These are phyloP conservation scores for Volvox reticuliferus DNA, from an alignment of 139 green algal genomes.

Conservation along the genomic window DNA sequence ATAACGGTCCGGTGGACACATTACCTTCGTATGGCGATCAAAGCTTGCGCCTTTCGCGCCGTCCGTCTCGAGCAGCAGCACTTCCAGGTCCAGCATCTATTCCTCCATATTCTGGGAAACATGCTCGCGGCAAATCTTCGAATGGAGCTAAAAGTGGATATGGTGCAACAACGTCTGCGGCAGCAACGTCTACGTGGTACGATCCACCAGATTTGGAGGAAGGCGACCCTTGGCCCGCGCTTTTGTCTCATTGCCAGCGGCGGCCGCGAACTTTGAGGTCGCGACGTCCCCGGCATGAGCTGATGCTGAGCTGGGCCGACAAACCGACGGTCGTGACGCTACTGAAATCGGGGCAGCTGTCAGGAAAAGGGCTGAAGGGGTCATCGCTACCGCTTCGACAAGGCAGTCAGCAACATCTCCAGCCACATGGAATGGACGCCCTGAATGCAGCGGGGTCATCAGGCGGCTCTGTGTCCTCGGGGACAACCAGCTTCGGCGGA, in stretches of 20 bases:
- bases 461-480: constrained; percentile 12
- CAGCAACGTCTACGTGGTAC: not conserved
- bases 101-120: not conserved
- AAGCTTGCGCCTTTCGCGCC: not conserved
- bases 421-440: not conserved
- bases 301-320: not conserved
- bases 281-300: not conserved
- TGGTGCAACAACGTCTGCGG: not conserved
- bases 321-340: not conserved
- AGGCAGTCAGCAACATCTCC: constrained; percentile 12
- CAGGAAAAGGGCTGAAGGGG: not conserved
- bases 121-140: not conserved
- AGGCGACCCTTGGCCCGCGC: not conserved
- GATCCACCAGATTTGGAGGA: not conserved
- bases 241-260: constrained; percentile 20
- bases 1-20: constrained; percentile 25
- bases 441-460: not conserved
- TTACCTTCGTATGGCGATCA: constrained; percentile 24
- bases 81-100: not conserved
- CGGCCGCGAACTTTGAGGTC: not conserved
- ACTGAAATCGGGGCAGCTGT: not conserved
- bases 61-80: constrained; percentile 17
- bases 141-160: not conserved
- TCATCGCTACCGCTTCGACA: not conserved
- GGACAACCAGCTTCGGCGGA: not conserved